A percentile compares a stretch with the other conserved stretches of the same genome.
phyloP scores from a whole-genome alignment of 2,329 filamentous ascomycete species.

The Colletotrichum truncatum region DNA sequence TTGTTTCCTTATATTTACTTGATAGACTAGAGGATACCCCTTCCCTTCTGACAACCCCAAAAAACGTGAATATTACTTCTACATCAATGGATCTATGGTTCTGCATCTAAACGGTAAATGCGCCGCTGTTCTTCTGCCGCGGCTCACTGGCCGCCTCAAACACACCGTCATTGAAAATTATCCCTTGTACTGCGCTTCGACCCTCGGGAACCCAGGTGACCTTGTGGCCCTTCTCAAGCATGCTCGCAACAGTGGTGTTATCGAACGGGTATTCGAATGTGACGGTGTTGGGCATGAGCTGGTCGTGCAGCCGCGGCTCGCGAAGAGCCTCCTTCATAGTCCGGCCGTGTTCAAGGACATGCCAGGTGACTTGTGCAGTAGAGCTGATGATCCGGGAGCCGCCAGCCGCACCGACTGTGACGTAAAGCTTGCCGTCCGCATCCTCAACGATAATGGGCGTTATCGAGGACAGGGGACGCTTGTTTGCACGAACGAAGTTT shows the following conservation, averaged over 20 bases:
- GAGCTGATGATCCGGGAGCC: conserved; percentile 86
- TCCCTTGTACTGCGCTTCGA: conserved; percentile 75
- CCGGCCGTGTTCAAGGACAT: conserved; percentile 73
- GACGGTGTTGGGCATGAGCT: conserved; percentile 77
- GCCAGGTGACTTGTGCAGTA: conserved; percentile 78
- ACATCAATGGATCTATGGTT: background rate
- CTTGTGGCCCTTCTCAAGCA: conserved; percentile 74
- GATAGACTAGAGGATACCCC: conserved; percentile 49
- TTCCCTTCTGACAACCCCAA: conserved; percentile 32
- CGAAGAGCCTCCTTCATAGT: conserved; percentile 69
- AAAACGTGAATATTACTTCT: background rate
- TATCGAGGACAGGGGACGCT: conserved; percentile 86
- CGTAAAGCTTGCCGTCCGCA: conserved; percentile 70
- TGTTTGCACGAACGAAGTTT: conserved; percentile 84
- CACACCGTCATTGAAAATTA: conserved; percentile 69
- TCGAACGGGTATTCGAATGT: conserved; percentile 76
- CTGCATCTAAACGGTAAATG: conserved; percentile 55
- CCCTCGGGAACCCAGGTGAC: conserved; percentile 73
- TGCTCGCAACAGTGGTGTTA: conserved; percentile 68
- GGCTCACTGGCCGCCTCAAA: conserved; percentile 85
- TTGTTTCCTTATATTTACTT: conserved; percentile 31
- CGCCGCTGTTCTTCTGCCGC: conserved; percentile 76
- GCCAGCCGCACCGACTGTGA: conserved; percentile 79
- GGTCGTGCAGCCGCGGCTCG: conserved; percentile 80
- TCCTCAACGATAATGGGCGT: conserved; percentile 79